Percentiles rank a stretch among this genome's conserved stretches.
Evolutionary conservation across 2,329 filamentous ascomycete species (phyloP).

Genomic region (Colletotrichum eleusines): DNA sequence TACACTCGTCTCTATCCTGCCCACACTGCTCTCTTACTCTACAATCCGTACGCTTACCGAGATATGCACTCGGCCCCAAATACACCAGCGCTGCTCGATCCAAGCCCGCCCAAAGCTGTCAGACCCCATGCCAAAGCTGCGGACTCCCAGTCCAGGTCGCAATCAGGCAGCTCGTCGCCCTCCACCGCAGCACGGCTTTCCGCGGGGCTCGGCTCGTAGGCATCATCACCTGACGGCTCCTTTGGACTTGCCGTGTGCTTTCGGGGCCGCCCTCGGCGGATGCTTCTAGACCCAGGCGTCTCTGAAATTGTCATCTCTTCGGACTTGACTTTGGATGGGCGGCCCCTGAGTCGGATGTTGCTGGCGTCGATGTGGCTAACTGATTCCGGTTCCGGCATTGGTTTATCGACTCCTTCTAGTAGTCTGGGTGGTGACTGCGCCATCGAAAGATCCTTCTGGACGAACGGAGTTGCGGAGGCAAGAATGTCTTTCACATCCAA

Average conservation of each 20-base stretch:
- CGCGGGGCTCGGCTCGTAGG: constrained; percentile 54
- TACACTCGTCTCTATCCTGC: not conserved
- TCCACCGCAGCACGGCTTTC: constrained; percentile 50
- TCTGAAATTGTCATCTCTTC: constrained; percentile 18
- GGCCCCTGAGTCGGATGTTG: constrained; percentile 25
- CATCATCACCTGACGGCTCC: constrained; percentile 47
- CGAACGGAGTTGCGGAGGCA: constrained; percentile 51
- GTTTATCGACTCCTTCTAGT: constrained; percentile 9
- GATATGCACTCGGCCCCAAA: constrained; percentile 61
- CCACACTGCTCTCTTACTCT: not conserved
- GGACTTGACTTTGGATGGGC: constrained; percentile 17
- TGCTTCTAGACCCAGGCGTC: constrained; percentile 34
- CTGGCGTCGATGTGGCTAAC: constrained; percentile 17
- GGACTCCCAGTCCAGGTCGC: constrained; percentile 60
- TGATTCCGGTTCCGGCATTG: constrained; percentile 31
- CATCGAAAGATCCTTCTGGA: constrained; percentile 33
- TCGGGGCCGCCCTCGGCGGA: constrained; percentile 45
- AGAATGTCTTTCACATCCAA: constrained; percentile 65
- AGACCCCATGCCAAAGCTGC: constrained; percentile 61
- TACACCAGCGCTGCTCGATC: constrained; percentile 58
- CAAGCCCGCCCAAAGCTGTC: constrained; percentile 58
- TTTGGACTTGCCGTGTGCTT: constrained; percentile 46
- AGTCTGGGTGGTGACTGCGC: constrained; percentile 28
- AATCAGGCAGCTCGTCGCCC: constrained; percentile 56
- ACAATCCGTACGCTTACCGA: constrained; percentile 46